Percentiles rank a stretch among this genome's conserved stretches.
These are phyloP conservation scores for Plenodomus biglobosus DNA, from an alignment of 2,329 filamentous ascomycete genomes.

Conservation along the genomic window DNA sequence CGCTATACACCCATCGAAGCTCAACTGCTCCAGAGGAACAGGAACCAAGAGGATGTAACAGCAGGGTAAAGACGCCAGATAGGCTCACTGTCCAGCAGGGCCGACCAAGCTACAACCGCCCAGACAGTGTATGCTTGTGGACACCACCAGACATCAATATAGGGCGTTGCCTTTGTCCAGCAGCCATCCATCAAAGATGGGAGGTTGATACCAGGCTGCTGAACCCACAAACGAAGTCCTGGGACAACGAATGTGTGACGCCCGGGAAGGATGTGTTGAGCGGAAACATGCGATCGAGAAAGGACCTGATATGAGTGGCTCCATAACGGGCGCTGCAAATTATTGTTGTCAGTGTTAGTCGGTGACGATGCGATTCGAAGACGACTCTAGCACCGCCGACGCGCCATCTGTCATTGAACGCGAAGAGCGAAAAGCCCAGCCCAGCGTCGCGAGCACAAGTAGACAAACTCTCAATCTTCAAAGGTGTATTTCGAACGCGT, in stretches of 20 bases:
- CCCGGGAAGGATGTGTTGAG: constrained; percentile 8
- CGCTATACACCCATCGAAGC: constrained; percentile 27
- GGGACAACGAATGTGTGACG: constrained; percentile 26
- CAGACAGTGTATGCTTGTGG: constrained; percentile 10
- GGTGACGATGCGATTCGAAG: background rate
- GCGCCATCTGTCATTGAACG: background rate
- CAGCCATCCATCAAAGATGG: constrained; percentile 32
- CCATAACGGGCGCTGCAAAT: too few species aligned
- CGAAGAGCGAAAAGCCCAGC: too few species aligned
- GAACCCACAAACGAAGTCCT: constrained; percentile 35
- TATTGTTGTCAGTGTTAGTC: too few species aligned
- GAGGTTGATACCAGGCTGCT: constrained; percentile 25
- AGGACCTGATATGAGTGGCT: too few species aligned
- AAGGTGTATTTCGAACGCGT: too few species aligned
- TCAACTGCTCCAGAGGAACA: constrained; percentile 16
- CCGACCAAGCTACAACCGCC: constrained; percentile 12
- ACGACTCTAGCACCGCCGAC: background rate
- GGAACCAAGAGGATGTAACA: constrained; percentile 25
- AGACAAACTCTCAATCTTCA: too few species aligned
- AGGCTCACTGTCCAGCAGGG: constrained; percentile 24
- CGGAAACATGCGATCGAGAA: too few species aligned
- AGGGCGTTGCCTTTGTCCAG: constrained; percentile 43
- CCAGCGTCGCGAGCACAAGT: too few species aligned
- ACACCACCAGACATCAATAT: constrained; percentile 25
- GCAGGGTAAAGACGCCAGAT: constrained; percentile 37